Evolutionary conservation across 257 asterid genomes (phyloP).

Genomic region (Solanum clarkiae): DNA sequence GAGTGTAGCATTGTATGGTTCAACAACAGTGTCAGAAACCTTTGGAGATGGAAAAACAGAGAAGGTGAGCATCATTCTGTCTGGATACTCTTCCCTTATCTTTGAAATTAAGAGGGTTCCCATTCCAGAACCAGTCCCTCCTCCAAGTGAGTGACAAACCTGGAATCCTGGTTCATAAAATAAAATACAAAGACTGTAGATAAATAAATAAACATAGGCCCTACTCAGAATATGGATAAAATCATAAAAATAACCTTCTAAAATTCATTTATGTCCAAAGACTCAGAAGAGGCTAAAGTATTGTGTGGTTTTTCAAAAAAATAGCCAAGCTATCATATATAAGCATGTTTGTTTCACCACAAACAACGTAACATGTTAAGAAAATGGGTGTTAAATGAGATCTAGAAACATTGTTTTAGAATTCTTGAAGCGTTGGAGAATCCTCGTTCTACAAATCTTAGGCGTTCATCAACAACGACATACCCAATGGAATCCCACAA

Average conservation of each 20-base stretch:
- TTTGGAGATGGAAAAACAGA: constrained; percentile 5
- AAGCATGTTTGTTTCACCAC: neutral
- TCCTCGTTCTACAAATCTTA: neutral
- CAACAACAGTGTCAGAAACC: constrained; percentile 4
- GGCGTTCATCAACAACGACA: no score
- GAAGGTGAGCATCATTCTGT: constrained; percentile 4
- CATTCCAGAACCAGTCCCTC: constrained; percentile 3
- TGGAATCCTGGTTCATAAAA: neutral
- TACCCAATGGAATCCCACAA: no score
- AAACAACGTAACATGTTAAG: neutral
- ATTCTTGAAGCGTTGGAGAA: neutral
- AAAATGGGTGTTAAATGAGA: neutral
- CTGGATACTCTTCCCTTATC: constrained; percentile 4
- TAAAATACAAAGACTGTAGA: neutral
- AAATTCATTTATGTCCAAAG: neutral
- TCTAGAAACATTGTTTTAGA: neutral
- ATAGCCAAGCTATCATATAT: neutral
- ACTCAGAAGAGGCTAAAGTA: neutral
- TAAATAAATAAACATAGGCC: neutral
- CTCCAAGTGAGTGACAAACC: constrained; percentile 5
- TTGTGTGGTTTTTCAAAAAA: neutral
- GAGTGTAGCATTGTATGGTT: constrained; percentile 4
- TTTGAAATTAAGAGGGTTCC: constrained; percentile 1
- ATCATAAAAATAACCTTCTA: neutral
- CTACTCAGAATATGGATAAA: neutral